Evolutionary conservation across 2,329 filamentous ascomycete species (phyloP).

Genomic region (Lachnellula arida): DNA sequence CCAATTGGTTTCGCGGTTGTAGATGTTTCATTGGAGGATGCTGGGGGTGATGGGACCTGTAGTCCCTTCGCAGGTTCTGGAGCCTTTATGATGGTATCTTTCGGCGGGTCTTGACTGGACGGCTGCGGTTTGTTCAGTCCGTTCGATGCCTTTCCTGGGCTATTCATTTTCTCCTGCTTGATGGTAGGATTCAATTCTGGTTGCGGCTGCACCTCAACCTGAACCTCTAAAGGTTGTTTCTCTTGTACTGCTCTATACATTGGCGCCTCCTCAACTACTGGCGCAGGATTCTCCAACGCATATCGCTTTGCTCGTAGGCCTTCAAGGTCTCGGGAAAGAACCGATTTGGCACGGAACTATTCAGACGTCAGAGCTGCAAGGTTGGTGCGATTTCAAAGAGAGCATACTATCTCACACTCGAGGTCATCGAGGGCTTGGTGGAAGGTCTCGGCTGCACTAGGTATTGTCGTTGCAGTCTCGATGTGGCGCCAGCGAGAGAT

Average conservation of each 20-base stretch:
- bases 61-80: constrained; percentile 6
- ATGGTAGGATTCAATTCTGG: constrained; percentile 10
- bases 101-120: constrained; percentile 11
- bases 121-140: not conserved
- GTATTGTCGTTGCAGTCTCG: constrained; percentile 24
- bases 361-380: constrained; percentile 4
- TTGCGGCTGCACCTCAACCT: not conserved
- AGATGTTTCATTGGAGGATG: constrained; percentile 11
- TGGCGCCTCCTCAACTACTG: constrained; percentile 9
- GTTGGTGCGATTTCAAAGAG: not conserved
- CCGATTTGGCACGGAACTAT: constrained; percentile 50
- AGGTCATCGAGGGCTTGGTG: constrained; percentile 52
- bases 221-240: not conserved
- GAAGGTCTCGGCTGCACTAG: constrained; percentile 28
- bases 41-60: constrained; percentile 21
- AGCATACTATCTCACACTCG: constrained; percentile 52
- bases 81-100: constrained; percentile 6
- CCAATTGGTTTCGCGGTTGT: constrained; percentile 18
- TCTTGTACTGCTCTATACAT: constrained; percentile 24
- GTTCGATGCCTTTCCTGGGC: constrained; percentile 9
- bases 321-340: constrained; percentile 51
- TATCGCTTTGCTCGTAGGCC: constrained; percentile 26
- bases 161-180: constrained; percentile 19
- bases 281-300: constrained; percentile 26
- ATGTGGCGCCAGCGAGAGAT: constrained; percentile 29